Evolutionary conservation across 306 rosid genomes (phyloP), one percentile per base, ranked within the genome.

Genomic region (Cicer chorassanicum): DNA sequence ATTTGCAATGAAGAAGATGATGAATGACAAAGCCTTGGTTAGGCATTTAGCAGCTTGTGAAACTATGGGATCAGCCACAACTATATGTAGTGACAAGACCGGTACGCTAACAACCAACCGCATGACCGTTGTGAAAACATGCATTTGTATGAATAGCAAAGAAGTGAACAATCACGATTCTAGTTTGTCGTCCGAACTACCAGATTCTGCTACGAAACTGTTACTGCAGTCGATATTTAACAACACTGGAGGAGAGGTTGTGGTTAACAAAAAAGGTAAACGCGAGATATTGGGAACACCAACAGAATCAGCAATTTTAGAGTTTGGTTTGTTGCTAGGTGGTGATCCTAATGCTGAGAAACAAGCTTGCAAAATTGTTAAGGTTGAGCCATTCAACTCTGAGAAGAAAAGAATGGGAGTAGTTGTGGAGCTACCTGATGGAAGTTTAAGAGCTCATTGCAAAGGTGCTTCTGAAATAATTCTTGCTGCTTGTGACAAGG

Each of bases 1-100:
- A 10, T 94, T 94, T 69, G 97, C 99, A 56, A 94, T 94, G 97
- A 90, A 94, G 80, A 89, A 92, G 66, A 94, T 94, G 99, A 94
- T 94, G 99, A 92, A 94, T 65, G 97, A 94, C 34, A 94, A 89
- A 67, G 99, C 99, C 5, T 89, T 94, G 19, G 99, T 94, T 9
- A 87, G 99, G 21, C 87, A 94, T 74, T 88, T 94, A 38, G 99
- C 99, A 6, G 97, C 99, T 46, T 94, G 96, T 51, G 99, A 94
- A 81, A 94, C 97, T 0, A 94, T 94, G 99, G 97, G 99, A 76
- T 94, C 99, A 11, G 95, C 99, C 21, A 94, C 97, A 14, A 87
- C 82, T 65, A 94, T 94, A 61, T 94, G 99, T 8, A 94, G 97
- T 65, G 97, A 94, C 86, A 94, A 94, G 78, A 91, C 96, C 36